Base-by-base conservation (phyloP, 2,329 filamentous ascomycete genomes). In the Alternaria infectoria region DNA sequence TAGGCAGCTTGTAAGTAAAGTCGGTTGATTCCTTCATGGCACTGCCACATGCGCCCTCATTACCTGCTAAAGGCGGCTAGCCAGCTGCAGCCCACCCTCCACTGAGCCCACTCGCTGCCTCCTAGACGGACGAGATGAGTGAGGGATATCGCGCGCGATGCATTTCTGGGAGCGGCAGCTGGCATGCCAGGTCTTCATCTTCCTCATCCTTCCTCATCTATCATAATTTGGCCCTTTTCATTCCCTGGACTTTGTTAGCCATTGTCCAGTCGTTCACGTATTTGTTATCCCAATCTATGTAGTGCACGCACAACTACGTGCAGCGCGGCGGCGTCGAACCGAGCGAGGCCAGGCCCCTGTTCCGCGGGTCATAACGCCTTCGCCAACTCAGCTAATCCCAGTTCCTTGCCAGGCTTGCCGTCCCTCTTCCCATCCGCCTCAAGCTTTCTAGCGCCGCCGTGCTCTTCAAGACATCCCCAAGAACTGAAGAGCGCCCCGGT, bases 51-150 rank as follows among this genome's bases (percentile, higher is more conserved):
- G 64, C 67, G 66, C 62, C 62, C 62, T 57, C 56, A 57, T 47
- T 57, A 71, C 69, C 67, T 71, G 65, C 71, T 69, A 64, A 66
- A 70, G 51, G 52, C 58, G 69, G 70, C 69, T 70, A 73, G 71
- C 59, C 55, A 50, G 52, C 44, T 46, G 57, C 49, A 46, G 57
- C 49, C 47, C 21, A 23, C 57, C 47, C 32, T 36, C 32, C 32
- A 36, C 32, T n/a, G 32, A n/a, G 15, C 21, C 21, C 52, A 40
- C 52, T 44, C 36, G 6, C 64, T 50, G 47, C 28, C 50, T 54
- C 23, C 15, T 15, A 25, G 32, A 19, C 17, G 17, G 23, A 23
- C 17, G 44, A n/a, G 10, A 15, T 10, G 52, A 54, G 32, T 10
- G 52, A 54, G 32, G 52, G 52, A 40, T 44, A 54, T 40, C 32